phyloP scores from a whole-genome alignment of 306 rosid species.

The Gleditsia sinensis region DNA sequence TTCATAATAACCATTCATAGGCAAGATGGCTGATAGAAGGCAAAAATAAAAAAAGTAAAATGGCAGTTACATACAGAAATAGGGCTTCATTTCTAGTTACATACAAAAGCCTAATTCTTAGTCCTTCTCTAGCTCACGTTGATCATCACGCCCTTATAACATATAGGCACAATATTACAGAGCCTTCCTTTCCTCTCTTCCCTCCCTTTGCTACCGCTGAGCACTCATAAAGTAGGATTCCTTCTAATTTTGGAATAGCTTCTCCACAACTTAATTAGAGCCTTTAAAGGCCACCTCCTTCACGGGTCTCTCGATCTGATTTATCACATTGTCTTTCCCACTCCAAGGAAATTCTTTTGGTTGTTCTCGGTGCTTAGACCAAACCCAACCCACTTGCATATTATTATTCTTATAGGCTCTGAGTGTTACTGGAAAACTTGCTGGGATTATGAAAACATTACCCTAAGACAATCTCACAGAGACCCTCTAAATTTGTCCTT shows the following conservation, averaged over 20 bases:
- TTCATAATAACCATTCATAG: no score
- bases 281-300: slow-evolving; percentile 37
- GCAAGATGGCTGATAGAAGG: no score
- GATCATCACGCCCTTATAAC: neutral
- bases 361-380: slow-evolving; percentile 47
- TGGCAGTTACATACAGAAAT: no score
- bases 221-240: slow-evolving; percentile 41
- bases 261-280: slow-evolving; percentile 30
- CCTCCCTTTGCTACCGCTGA: slow-evolving; percentile 12
- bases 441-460: slow-evolving; percentile 38
- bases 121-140: neutral
- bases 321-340: slow-evolving; percentile 41
- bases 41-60: no score
- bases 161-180: neutral
- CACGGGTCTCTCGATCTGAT: slow-evolving; percentile 31
- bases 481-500: slow-evolving; percentile 11
- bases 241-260: slow-evolving; percentile 26
- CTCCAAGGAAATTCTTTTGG: slow-evolving; percentile 51
- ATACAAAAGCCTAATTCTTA: neutral
- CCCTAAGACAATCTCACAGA: slow-evolving; percentile 7
- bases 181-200: neutral
- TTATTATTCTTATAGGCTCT: slow-evolving; percentile 18
- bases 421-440: slow-evolving; percentile 42
- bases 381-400: slow-evolving; percentile 30
- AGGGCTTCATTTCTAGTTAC: no score